Conservation (phyloP, 768 basidiomycete genomes). For the Macrolepiota dolichaula region DNA sequence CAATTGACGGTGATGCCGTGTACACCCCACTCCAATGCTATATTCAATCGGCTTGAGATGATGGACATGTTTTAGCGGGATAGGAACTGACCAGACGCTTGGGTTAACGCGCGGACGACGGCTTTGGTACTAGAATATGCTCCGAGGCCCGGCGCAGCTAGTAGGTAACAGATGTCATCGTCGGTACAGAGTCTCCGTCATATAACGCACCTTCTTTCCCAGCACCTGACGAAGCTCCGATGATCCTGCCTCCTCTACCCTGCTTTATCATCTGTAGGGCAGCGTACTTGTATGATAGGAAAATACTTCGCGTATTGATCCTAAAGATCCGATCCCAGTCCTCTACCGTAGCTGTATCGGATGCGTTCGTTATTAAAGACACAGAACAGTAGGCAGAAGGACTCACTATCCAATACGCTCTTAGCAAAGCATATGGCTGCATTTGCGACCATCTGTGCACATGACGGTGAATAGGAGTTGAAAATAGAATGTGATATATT, state of each 20-base stretch:
- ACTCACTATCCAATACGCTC: constrained; percentile 7
- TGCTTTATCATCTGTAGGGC: constrained; percentile 36
- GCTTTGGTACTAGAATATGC: constrained; percentile 38
- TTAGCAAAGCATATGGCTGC: constrained; percentile 17
- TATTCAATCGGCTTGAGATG: neutral
- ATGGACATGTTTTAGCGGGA: neutral
- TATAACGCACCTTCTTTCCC: constrained; percentile 31
- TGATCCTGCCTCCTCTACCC: constrained; percentile 37
- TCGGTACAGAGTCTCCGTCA: neutral
- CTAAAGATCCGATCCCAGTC: constrained; percentile 26
- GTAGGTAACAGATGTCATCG: neutral
- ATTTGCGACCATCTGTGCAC: constrained; percentile 32
- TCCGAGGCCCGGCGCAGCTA: neutral
- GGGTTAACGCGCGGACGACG: constrained; percentile 39
- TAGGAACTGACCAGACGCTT: constrained; percentile 25
- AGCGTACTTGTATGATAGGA: constrained; percentile 35
- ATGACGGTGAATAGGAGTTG: neutral
- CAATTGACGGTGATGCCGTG: constrained; percentile 24
- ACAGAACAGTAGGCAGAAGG: neutral
- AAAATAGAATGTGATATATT: neutral
- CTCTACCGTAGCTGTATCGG: constrained; percentile 20
- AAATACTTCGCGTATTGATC: constrained; percentile 29
- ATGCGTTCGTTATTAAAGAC: neutral
- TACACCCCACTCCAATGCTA: constrained; percentile 19
- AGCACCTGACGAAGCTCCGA: constrained; percentile 34